phyloP scores from a whole-genome alignment of 2,329 filamentous ascomycete genomes.

The Clonostachys rosea region DNA sequence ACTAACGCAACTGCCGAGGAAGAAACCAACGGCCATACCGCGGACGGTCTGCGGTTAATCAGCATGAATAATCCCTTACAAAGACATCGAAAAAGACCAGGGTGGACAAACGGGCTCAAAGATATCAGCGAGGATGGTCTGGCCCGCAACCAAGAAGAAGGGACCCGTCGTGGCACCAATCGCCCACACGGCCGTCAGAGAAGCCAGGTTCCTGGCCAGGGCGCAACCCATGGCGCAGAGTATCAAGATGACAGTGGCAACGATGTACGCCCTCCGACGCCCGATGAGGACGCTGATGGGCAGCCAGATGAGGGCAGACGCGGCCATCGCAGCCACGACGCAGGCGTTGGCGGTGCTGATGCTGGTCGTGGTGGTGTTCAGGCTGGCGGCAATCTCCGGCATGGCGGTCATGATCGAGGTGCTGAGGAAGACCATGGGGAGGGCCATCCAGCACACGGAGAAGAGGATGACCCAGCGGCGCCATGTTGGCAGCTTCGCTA shows the following conservation, averaged over 20 bases:
- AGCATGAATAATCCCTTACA: neutral
- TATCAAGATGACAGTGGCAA: conserved; percentile 3
- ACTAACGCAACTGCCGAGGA: conserved; percentile 6
- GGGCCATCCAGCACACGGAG: conserved; percentile 10
- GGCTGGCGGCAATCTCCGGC: conserved; percentile 6
- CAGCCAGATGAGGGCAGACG: conserved; percentile 7
- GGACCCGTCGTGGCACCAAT: conserved; percentile 7
- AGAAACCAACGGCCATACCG: conserved; percentile 6
- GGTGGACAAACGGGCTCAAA: conserved; percentile 3
- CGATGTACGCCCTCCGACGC: conserved; percentile 5
- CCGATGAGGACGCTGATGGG: conserved; percentile 6
- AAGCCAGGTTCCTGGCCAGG: conserved; percentile 3
- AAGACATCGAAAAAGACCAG: neutral
- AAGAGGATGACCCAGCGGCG: conserved; percentile 8
- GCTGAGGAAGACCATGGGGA: conserved; percentile 6
- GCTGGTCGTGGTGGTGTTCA: conserved; percentile 4
- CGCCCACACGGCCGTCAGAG: conserved; percentile 7
- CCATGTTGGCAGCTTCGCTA: neutral
- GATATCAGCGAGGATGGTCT: conserved; percentile 9
- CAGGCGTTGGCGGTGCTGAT: conserved; percentile 7
- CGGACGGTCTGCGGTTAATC: conserved; percentile 1
- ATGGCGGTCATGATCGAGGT: conserved; percentile 8
- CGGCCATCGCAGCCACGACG: conserved; percentile 7
- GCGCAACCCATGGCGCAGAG: conserved; percentile 5
- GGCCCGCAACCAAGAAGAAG: conserved; percentile 8